These are phyloP conservation scores for Ricinus communis DNA, from an alignment of 345 rosid species.

Conservation along the genomic window DNA sequence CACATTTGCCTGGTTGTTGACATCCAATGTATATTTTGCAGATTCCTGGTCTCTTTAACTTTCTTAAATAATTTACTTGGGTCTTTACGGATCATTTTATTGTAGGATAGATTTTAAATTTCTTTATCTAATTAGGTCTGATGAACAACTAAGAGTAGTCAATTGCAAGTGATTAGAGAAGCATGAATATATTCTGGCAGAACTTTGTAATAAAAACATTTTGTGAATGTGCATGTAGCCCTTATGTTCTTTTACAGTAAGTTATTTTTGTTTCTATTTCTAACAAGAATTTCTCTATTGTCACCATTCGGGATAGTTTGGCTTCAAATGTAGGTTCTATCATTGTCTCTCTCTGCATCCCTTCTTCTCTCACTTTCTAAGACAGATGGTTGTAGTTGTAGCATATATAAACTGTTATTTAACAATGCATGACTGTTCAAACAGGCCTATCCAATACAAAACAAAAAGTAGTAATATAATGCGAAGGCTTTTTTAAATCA, in stretches of 20 bases:
- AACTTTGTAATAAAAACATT: no score
- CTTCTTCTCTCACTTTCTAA: no score
- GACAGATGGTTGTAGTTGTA: no score
- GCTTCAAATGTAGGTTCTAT: background rate
- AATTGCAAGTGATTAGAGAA: background rate
- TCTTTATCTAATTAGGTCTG: background rate
- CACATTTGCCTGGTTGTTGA: constrained; percentile 6
- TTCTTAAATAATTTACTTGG: background rate
- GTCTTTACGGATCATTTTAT: background rate
- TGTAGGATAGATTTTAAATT: background rate
- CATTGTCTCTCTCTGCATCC: background rate
- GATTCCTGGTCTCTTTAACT: background rate
- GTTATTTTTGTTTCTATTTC: no score
- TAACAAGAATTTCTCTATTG: no score
- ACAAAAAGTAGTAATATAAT: background rate
- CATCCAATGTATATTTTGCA: constrained; percentile 9
- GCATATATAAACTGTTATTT: background rate
- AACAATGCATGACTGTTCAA: background rate
- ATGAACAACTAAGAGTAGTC: background rate
- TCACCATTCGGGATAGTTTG: background rate
- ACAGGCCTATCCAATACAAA: background rate
- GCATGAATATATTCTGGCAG: no score
- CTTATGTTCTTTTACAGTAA: background rate
- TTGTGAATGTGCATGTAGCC: background rate
- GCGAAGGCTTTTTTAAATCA: background rate